phyloP scores from a whole-genome alignment of 2,329 filamentous ascomycete species.

The Harringtonia aguacate region DNA sequence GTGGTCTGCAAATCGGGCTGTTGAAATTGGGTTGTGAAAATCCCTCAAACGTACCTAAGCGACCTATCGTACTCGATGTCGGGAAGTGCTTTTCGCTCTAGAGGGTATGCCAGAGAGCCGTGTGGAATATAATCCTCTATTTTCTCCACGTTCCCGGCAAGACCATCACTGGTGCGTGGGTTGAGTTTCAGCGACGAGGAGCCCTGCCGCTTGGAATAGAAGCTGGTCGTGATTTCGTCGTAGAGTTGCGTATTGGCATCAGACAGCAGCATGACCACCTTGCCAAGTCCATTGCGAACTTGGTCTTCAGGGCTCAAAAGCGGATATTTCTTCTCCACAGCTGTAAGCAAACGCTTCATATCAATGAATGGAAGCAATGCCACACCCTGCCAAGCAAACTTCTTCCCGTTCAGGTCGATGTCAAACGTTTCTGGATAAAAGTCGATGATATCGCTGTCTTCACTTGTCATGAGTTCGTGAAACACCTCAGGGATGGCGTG shows the following conservation, averaged over 20 bases:
- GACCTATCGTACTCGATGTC: slow-evolving; percentile 77
- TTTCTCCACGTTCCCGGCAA: slow-evolving; percentile 73
- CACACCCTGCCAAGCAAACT: slow-evolving; percentile 96
- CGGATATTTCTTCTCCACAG: slow-evolving; percentile 75
- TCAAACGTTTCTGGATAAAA: slow-evolving; percentile 95
- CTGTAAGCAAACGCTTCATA: slow-evolving; percentile 70
- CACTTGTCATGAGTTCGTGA: slow-evolving; percentile 79
- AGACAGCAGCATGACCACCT: slow-evolving; percentile 74
- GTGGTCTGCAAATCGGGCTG: no score
- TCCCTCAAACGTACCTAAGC: slow-evolving; percentile 56
- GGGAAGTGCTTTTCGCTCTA: slow-evolving; percentile 61
- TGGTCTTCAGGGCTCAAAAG: slow-evolving; percentile 66
- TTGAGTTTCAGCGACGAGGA: slow-evolving; percentile 60
- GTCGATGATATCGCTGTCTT: slow-evolving; percentile 86
- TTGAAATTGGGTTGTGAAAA: no score
- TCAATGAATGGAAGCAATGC: slow-evolving; percentile 93
- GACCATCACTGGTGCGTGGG: slow-evolving; percentile 61
- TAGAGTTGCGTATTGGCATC: slow-evolving; percentile 73
- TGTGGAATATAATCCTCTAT: slow-evolving; percentile 79
- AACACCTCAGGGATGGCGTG: slow-evolving; percentile 84
- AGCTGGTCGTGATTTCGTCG: slow-evolving; percentile 69
- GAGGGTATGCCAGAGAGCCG: slow-evolving; percentile 65
- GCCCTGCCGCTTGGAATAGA: slow-evolving; percentile 84
- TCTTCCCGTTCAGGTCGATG: slow-evolving; percentile 93
- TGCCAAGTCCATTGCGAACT: slow-evolving; percentile 67